phyloP scores from a whole-genome alignment of 352 stramenopile genomes.

The Phytophthora citrophthora region DNA sequence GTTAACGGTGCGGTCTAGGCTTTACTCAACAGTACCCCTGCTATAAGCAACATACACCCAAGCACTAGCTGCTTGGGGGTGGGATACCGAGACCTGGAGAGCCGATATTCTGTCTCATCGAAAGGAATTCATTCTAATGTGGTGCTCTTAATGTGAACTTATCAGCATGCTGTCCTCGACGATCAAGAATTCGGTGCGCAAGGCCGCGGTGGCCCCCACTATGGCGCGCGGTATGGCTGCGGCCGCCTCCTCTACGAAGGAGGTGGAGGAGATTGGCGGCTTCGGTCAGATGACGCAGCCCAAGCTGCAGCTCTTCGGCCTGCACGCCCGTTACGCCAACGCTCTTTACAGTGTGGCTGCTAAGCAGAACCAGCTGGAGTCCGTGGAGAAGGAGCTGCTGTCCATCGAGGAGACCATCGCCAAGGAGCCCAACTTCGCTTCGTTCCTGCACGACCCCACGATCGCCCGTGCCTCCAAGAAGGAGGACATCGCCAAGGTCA shows the following conservation, averaged over 20 bases:
- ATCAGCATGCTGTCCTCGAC: slow-evolving; percentile 72
- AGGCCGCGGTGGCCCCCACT: slow-evolving; percentile 43
- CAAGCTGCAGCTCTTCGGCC: slow-evolving; percentile 96
- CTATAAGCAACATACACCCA: background rate
- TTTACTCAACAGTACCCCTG: no score
- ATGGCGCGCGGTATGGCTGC: slow-evolving; percentile 47
- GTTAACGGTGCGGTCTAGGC: background rate
- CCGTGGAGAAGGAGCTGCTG: slow-evolving; percentile 91
- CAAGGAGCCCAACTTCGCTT: slow-evolving; percentile 90
- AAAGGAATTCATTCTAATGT: slow-evolving; percentile 1
- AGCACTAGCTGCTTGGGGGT: background rate
- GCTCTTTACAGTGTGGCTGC: slow-evolving; percentile 96
- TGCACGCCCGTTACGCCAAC: slow-evolving; percentile 97
- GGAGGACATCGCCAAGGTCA: slow-evolving; percentile 91
- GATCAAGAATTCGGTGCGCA: slow-evolving; percentile 71
- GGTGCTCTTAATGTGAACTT: slow-evolving; percentile 7
- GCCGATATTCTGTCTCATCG: background rate
- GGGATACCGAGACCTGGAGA: background rate
- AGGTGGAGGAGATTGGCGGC: slow-evolving; percentile 71
- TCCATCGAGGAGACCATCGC: slow-evolving; percentile 80
- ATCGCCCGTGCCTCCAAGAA: slow-evolving; percentile 95
- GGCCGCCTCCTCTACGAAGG: slow-evolving; percentile 42
- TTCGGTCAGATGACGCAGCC: slow-evolving; percentile 87
- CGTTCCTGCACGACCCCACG: slow-evolving; percentile 97
- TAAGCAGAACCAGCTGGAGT: slow-evolving; percentile 82